Evolutionary conservation across 2,329 filamentous ascomycete species (phyloP), one percentile per base, ranked within the genome.

Genomic region (Drechslera avenae): DNA sequence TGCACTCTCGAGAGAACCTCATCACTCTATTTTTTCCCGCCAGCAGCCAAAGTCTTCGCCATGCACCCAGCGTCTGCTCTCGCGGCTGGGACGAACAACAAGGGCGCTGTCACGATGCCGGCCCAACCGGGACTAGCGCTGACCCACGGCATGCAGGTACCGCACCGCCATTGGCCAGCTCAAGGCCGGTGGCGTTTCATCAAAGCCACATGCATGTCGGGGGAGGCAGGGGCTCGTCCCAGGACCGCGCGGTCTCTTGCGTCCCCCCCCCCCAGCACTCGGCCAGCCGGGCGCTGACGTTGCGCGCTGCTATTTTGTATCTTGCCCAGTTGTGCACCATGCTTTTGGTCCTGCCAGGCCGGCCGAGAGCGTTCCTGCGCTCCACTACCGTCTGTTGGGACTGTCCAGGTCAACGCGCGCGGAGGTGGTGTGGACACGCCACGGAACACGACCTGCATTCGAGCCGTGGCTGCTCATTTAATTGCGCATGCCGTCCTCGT

Each of bases 71-170:
- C 13, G 12, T 9, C 31, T n/a, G 30, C 31, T 21, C 21, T 7
- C 7, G 21, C 7, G 9, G 43, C 34, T 35, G 14, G 9, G 2
- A 13, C 5, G 28, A 14, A 14, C 21, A 30, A 19, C 18, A 32
- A 32, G 28, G 12, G 44, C 34, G 28, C 44, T 34, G 44, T 18
- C 39, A 39, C 44, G 19, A 28, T 40, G 44, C 34, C 39, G 30
- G 16, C 21, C 45, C 28, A 30, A n/a, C 14, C 12, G 33, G 39
- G 45, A 4, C 32, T 39, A n/a, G 49, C 9, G 33, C 30, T 30
- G 50, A 16, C 45, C 44, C 37, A 35, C 50, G 33, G 21, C 39
- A 35, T 34, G 16, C 50, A 52, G 50, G 50, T 26, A 52, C 50
- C 16, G 30, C 5, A 19, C n/a, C 17, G 32, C 12, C 4, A 52